Conservation (phyloP, 2,329 filamentous ascomycete genomes). For the Exophiala aquamarina region DNA sequence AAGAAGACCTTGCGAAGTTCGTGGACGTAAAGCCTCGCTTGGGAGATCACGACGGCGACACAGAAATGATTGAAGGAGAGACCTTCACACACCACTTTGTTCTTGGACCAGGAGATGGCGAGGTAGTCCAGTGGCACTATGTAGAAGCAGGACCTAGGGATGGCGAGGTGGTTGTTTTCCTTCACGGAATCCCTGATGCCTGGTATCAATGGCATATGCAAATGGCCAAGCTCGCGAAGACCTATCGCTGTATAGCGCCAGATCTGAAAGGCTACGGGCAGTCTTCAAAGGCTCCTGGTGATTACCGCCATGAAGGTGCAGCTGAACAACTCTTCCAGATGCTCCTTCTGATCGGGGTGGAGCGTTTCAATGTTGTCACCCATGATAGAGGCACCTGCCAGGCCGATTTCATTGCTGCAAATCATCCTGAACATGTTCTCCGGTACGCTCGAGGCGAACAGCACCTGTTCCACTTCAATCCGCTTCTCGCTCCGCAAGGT, state of each 20-base stretch:
- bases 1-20: constrained; percentile 3
- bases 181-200: constrained; percentile 14
- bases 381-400: constrained; percentile 16
- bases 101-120: constrained; percentile 5
- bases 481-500: constrained; percentile 9
- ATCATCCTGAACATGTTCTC: constrained; percentile 7
- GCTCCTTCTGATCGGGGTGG: constrained; percentile 6
- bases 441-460: constrained; percentile 17
- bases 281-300: constrained; percentile 9
- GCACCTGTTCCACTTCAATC: constrained; percentile 15
- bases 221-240: constrained; percentile 7
- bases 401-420: constrained; percentile 14
- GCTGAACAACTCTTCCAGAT: constrained; percentile 11
- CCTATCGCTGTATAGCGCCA: constrained; percentile 6
- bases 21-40: constrained; percentile 1
- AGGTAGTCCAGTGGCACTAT: constrained; percentile 10
- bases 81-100: constrained; percentile 16
- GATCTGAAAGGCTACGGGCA: constrained; percentile 19
- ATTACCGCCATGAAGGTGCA: constrained; percentile 16
- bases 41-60: constrained; percentile 7
- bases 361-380: constrained; percentile 12
- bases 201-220: constrained; percentile 19
- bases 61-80: constrained; percentile 7
- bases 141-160: constrained; percentile 6
- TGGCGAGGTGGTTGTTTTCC: constrained; percentile 14